Conservation (phyloP, 1,284 basidiomycete genomes). For the Ganoderma multipileum region DNA sequence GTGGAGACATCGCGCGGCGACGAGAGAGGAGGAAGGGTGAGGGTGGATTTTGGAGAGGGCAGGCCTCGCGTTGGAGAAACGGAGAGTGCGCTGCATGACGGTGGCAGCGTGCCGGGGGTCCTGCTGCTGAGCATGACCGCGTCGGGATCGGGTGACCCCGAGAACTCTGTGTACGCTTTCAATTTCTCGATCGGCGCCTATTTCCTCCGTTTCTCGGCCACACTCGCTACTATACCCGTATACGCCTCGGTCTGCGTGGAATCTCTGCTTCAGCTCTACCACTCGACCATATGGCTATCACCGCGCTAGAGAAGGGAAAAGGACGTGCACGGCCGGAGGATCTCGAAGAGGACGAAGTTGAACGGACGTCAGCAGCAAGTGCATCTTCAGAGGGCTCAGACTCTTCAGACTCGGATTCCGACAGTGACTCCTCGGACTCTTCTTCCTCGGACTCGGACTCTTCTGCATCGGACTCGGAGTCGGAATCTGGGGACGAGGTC, state of each 20-base stretch:
- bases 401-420: conserved; percentile 38
- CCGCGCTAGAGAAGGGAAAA: conserved; percentile 50
- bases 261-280: neutral
- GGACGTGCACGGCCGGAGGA: conserved; percentile 42
- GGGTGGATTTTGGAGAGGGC: conserved; percentile 19
- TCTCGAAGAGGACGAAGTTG: conserved; percentile 30
- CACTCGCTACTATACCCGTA: neutral
- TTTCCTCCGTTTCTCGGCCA: conserved; percentile 3
- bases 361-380: conserved; percentile 35
- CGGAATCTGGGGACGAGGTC: conserved; percentile 51
- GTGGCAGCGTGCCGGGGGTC: conserved; percentile 28
- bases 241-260: neutral
- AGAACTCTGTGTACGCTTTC: conserved; percentile 27
- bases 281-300: conserved; percentile 31
- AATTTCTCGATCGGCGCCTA: conserved; percentile 25
- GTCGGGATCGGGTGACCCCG: conserved; percentile 25
- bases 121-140: conserved; percentile 15
- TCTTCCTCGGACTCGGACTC: conserved; percentile 42
- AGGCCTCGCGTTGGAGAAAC: conserved; percentile 26
- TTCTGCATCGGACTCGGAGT: conserved; percentile 39
- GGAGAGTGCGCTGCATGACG: conserved; percentile 29
- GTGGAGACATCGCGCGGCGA: conserved; percentile 22
- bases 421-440: conserved; percentile 46
- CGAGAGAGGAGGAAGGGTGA: conserved; percentile 6
- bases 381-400: conserved; percentile 35